phyloP scores from a whole-genome alignment of 2,329 filamentous ascomycete genomes.

The Trichoderma sp. region DNA sequence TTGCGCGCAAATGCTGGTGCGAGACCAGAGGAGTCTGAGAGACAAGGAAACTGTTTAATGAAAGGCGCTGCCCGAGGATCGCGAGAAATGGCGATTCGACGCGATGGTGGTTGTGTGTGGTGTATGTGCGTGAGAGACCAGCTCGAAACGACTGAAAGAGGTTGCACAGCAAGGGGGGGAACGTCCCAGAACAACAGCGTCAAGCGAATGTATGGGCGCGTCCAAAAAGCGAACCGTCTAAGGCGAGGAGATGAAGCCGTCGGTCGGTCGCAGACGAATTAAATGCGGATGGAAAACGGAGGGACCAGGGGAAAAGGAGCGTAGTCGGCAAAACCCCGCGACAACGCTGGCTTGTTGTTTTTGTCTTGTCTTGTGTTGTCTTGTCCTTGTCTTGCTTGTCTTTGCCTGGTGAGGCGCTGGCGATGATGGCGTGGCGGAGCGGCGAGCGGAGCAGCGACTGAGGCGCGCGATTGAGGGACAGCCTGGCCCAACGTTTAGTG shows the following conservation, averaged over 20 bases:
- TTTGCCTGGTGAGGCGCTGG: background rate
- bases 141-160: slow-evolving; percentile 45
- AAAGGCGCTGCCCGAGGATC: slow-evolving; percentile 43
- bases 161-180: slow-evolving; percentile 34
- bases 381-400: too few species aligned
- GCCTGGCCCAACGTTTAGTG: slow-evolving; percentile 25
- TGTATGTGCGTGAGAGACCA: slow-evolving; percentile 46
- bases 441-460: slow-evolving; percentile 20
- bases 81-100: slow-evolving; percentile 30
- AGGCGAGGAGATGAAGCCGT: slow-evolving; percentile 38
- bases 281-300: slow-evolving; percentile 46
- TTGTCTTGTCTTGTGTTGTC: background rate
- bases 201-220: slow-evolving; percentile 47
- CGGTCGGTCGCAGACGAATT: slow-evolving; percentile 29
- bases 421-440: slow-evolving; percentile 7
- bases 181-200: slow-evolving; percentile 47
- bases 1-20: slow-evolving; percentile 10
- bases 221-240: slow-evolving; percentile 45
- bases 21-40: background rate
- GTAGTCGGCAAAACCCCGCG: slow-evolving; percentile 37
- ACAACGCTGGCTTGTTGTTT: slow-evolving; percentile 16
- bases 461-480: slow-evolving; percentile 28
- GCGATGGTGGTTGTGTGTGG: slow-evolving; percentile 29
- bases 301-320: slow-evolving; percentile 33
- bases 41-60: slow-evolving; percentile 23